Evolutionary conservation across 495 filamentous ascomycete species (phyloP).

Genomic region (Thozetella sp.): DNA sequence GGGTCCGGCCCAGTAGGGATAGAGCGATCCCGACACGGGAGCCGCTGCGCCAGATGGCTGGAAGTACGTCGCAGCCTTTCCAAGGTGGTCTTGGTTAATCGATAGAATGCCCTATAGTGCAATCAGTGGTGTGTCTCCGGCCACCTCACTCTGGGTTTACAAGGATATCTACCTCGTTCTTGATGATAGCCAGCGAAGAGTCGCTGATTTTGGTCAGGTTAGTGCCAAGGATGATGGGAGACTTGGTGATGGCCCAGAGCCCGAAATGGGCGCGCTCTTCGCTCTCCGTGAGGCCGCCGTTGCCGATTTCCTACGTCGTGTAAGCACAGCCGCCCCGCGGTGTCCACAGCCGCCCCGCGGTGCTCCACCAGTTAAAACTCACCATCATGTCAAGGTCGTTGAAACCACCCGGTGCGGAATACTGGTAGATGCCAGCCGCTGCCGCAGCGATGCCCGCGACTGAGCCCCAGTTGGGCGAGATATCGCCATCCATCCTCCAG

Average conservation of each 20-base stretch:
- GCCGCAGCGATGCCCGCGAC: constrained; percentile 53
- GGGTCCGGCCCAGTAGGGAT: constrained; percentile 24
- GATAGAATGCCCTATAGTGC: constrained; percentile 54
- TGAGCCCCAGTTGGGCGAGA: constrained; percentile 50
- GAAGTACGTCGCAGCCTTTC: constrained; percentile 60
- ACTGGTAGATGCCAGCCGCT: constrained; percentile 39
- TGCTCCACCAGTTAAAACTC: too few relatives aligned
- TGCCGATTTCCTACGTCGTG: too few relatives aligned
- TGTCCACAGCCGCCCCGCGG: too few relatives aligned
- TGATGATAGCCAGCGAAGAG: constrained; percentile 44
- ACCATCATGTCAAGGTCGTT: constrained; percentile 60
- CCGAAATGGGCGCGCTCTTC: constrained; percentile 58
- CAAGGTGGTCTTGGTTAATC: constrained; percentile 56
- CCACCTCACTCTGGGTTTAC: too few relatives aligned
- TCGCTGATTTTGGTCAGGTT: constrained; percentile 50
- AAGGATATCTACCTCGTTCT: too few relatives aligned
- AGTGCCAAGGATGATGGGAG: constrained; percentile 46
- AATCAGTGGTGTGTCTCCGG: too few relatives aligned
- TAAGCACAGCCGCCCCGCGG: too few relatives aligned
- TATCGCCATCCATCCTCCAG: constrained; percentile 59
- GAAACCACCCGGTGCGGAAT: constrained; percentile 43
- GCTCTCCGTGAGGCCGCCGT: constrained; percentile 22
- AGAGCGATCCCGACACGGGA: constrained; percentile 58
- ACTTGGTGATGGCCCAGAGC: constrained; percentile 60
- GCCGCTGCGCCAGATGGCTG: constrained; percentile 59